These are phyloP conservation scores for Chytriomyces hyalinus DNA, from an alignment of 192 early-diverging fungal species.

Conservation along the genomic window DNA sequence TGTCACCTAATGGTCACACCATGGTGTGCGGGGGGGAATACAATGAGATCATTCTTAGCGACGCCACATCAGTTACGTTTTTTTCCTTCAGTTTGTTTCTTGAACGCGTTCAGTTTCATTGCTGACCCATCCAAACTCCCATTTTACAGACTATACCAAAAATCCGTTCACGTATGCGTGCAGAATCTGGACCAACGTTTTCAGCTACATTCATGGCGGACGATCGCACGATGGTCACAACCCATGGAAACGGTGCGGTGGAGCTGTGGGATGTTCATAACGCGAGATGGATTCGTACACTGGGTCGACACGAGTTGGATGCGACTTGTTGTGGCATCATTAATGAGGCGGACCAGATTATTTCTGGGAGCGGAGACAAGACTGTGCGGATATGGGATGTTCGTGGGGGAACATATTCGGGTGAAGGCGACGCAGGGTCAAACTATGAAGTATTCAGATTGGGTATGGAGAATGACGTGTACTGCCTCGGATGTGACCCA, in stretches of 20 bases:
- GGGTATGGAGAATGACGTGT: neutral
- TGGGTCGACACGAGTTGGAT: neutral
- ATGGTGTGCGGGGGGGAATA: neutral
- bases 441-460: neutral
- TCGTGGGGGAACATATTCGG: neutral
- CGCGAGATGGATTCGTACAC: neutral
- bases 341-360: neutral
- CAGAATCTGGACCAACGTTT: neutral
- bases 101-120: too few relatives aligned
- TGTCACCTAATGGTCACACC: neutral
- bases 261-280: neutral
- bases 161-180: neutral
- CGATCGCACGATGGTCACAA: neutral
- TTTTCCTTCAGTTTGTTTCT: too few relatives aligned
- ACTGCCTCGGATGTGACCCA: neutral
- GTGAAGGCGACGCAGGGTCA: neutral
- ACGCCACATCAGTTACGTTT: neutral
- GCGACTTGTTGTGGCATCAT: neutral
- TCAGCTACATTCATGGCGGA: neutral
- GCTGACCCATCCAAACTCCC: neutral
- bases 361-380: neutral
- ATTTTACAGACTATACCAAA: neutral
- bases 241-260: neutral
- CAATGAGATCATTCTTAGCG: neutral
- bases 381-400: neutral